These are phyloP conservation scores for Eimeria maxima DNA, from an alignment of 169 alveolate genomes.

Conservation along the genomic window DNA sequence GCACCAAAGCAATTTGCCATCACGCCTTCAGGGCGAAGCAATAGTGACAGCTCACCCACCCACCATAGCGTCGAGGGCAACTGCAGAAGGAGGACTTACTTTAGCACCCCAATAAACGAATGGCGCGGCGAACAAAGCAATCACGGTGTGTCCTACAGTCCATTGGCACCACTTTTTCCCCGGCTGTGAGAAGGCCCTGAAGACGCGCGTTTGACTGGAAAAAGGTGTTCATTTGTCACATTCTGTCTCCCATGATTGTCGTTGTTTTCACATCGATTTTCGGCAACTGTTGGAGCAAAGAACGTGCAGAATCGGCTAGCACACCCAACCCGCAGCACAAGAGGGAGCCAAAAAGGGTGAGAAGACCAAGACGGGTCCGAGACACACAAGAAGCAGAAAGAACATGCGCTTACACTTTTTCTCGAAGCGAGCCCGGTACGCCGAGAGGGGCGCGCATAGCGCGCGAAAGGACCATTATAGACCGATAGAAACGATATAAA, in stretches of 20 bases:
- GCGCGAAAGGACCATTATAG: conserved; percentile 49
- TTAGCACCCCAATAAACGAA: conserved; percentile 20
- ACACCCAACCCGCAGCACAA: not conserved
- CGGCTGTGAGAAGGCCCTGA: not conserved
- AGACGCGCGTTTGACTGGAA: not conserved
- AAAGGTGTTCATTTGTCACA: not conserved
- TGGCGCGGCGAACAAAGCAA: conserved; percentile 28
- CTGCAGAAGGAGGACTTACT: not conserved
- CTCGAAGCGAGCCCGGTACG: not conserved
- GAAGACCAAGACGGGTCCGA: not conserved
- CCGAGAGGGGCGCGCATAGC: conserved; percentile 67
- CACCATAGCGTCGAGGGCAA: not conserved
- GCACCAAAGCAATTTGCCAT: not conserved
- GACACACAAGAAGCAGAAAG: not conserved
- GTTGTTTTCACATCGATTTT: not conserved
- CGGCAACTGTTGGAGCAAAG: not conserved
- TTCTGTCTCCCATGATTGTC: not conserved
- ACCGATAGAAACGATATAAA: not conserved
- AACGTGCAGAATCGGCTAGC: not conserved
- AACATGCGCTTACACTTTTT: not conserved
- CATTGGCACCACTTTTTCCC: not conserved
- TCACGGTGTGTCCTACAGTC: conserved; percentile 60
- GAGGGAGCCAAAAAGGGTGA: not conserved
- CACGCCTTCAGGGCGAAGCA: not conserved
- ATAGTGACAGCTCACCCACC: not conserved